These are phyloP conservation scores for Alternaria solani DNA, from an alignment of 2,329 filamentous ascomycete genomes.

Conservation along the genomic window DNA sequence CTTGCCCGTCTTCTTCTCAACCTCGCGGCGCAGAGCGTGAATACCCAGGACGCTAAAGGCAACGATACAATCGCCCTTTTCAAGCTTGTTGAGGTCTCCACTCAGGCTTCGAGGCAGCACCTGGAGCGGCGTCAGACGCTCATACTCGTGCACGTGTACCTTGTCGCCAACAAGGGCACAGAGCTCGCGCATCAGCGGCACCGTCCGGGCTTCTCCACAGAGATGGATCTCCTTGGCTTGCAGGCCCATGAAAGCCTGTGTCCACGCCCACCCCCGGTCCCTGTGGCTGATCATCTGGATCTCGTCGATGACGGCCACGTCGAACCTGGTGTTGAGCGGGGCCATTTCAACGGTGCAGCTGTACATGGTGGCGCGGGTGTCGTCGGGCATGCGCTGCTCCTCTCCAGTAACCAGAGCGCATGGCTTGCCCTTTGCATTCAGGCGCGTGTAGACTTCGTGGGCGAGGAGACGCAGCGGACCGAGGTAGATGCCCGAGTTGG, in stretches of 20 bases:
- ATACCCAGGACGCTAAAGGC: slow-evolving; percentile 84
- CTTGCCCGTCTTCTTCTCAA: slow-evolving; percentile 77
- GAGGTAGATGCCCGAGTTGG: slow-evolving; percentile 82
- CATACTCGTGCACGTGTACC: slow-evolving; percentile 80
- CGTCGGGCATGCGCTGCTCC: slow-evolving; percentile 74
- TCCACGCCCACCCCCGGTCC: slow-evolving; percentile 93
- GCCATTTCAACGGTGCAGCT: slow-evolving; percentile 97
- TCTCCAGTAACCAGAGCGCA: slow-evolving; percentile 92
- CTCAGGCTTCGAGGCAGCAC: slow-evolving; percentile 70
- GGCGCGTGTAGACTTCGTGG: slow-evolving; percentile 91
- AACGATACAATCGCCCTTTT: slow-evolving; percentile 91
- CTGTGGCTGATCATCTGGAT: slow-evolving; percentile 93
- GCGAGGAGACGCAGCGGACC: slow-evolving; percentile 88
- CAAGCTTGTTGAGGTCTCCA: slow-evolving; percentile 71
- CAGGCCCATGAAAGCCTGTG: slow-evolving; percentile 84
- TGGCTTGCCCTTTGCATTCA: slow-evolving; percentile 76
- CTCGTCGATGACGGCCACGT: slow-evolving; percentile 96
- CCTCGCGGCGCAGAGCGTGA: slow-evolving; percentile 78
- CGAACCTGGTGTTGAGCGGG: slow-evolving; percentile 66
- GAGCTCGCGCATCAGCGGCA: slow-evolving; percentile 79
- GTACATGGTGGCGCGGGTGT: slow-evolving; percentile 62
- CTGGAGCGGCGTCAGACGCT: slow-evolving; percentile 80
- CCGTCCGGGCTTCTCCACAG: slow-evolving; percentile 86
- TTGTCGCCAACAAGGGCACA: slow-evolving; percentile 83
- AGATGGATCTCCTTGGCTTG: slow-evolving; percentile 90